phyloP scores from a whole-genome alignment of 208 protist species.

The Crithidia fasciculata region DNA sequence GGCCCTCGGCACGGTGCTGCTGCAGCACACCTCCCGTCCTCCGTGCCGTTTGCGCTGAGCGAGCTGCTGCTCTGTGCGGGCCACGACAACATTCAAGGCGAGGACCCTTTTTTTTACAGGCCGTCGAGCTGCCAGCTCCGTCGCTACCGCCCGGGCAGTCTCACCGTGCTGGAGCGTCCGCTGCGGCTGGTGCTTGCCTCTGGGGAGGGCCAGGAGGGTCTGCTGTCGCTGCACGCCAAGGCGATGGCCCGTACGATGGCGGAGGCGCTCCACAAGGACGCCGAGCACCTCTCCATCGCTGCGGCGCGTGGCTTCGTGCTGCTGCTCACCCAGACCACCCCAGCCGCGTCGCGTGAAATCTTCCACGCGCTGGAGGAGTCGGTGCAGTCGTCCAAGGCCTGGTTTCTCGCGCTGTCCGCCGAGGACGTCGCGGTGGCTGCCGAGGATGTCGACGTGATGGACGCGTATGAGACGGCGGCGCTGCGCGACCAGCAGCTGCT shows the following conservation, averaged over 20 bases:
- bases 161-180: slow-evolving; percentile 32
- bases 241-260: slow-evolving; percentile 47
- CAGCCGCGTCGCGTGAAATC: slow-evolving; percentile 41
- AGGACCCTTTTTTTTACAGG: slow-evolving; percentile 69
- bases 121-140: slow-evolving; percentile 34
- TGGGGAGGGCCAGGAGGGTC: slow-evolving; percentile 23
- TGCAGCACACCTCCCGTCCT: slow-evolving; percentile 44
- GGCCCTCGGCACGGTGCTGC: slow-evolving; percentile 48
- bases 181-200: slow-evolving; percentile 26
- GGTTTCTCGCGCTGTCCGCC: slow-evolving; percentile 61
- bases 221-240: slow-evolving; percentile 59
- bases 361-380: slow-evolving; percentile 44
- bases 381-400: slow-evolving; percentile 46
- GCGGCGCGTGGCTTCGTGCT: slow-evolving; percentile 79
- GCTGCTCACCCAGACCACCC: slow-evolving; percentile 51
- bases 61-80: slow-evolving; percentile 80
- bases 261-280: slow-evolving; percentile 23
- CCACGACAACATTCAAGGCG: slow-evolving; percentile 79
- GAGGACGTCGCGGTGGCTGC: slow-evolving; percentile 80
- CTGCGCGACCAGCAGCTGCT: slow-evolving; percentile 77
- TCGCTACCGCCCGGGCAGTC: slow-evolving; percentile 24
- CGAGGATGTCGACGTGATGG: slow-evolving; percentile 46
- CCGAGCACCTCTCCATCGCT: slow-evolving; percentile 55
- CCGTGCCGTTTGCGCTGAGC: slow-evolving; percentile 43
- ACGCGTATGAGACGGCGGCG: slow-evolving; percentile 60